Base-by-base conservation (phyloP, 169 alveolate genomes). In the Babesia gibsoni region DNA sequence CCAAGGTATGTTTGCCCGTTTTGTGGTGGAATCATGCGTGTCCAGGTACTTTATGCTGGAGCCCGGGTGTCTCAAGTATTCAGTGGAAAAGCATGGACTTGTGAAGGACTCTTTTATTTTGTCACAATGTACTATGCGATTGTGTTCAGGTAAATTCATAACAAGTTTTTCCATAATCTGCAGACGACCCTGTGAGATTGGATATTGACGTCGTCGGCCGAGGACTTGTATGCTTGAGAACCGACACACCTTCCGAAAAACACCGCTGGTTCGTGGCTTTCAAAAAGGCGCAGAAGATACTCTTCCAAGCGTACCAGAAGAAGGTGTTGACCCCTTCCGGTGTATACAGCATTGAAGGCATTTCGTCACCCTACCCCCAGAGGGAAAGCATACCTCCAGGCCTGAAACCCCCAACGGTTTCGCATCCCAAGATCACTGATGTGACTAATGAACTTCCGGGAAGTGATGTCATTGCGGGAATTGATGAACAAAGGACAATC, bases 231-330 rank as follows among this genome's bases (percentile, higher is more conserved):
- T 88, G 86, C 80, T 61, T 88, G 50, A 67, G 89, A 39, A 84
- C 93, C 2, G 88, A 88, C 59, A 80, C 82, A 8, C 87, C 90
- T 2, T 72, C 82, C 43, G 90, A 88, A 45, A 88, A 88, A 23
- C 93, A 88, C 20, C 70, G 58, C 68, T 88, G 93, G 93, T 88
- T 79, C 37, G 89, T 83, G 7, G 82, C 93, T 23, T 80, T 88
- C 72, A 88, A 88, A 52, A 70, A 74, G 66, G 91, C 93, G 0
- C 90, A 88, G 45, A 61, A 81, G 25, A 67, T 61, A 32, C 67
- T 77, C 39, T 30, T 80, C 18, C 82, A 67, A 52, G 52, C 83
- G 18, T 39, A 69, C 42, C 85, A 69, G 41, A 54, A 59, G 23
- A 42, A 43, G 37, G 72, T 74, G 22, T 45, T 36, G 10, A 61